These are phyloP conservation scores for Coniochaeta pulveracea DNA, from an alignment of 2,329 filamentous ascomycete species.

Conservation along the genomic window DNA sequence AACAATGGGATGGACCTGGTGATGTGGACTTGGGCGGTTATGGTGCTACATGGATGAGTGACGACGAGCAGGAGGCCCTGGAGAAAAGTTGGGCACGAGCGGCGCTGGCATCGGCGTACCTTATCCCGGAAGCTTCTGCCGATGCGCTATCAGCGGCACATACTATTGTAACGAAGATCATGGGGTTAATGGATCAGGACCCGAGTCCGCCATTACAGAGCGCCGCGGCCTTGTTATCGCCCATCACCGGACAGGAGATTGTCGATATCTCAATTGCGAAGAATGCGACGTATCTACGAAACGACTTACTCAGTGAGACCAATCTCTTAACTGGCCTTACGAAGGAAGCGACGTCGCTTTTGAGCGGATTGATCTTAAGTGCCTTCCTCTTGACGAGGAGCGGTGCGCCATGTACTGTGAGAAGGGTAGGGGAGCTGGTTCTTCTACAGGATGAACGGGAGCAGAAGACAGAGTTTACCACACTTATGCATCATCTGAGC, in stretches of 20 bases:
- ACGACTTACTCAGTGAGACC: constrained; percentile 41
- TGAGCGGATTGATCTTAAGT: constrained; percentile 53
- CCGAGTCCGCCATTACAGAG: constrained; percentile 39
- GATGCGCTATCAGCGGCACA: constrained; percentile 51
- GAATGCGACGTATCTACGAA: constrained; percentile 33
- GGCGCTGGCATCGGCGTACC: constrained; percentile 56
- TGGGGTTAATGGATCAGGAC: constrained; percentile 48
- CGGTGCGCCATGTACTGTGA: constrained; percentile 38
- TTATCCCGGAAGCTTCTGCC: constrained; percentile 46
- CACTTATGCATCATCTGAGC: constrained; percentile 43
- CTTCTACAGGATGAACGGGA: constrained; percentile 53
- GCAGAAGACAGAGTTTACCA: constrained; percentile 47
- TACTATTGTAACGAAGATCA: constrained; percentile 46
- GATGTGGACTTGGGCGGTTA: constrained; percentile 59
- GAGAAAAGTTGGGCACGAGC: constrained; percentile 56
- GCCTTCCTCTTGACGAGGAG: constrained; percentile 42
- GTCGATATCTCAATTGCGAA: constrained; percentile 24
- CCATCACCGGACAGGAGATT: constrained; percentile 20
- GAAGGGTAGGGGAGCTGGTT: constrained; percentile 48
- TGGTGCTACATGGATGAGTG: constrained; percentile 44
- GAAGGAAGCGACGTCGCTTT: constrained; percentile 40
- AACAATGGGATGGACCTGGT: constrained; percentile 62
- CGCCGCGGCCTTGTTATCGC: constrained; percentile 32
- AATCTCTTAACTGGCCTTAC: constrained; percentile 57
- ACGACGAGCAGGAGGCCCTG: constrained; percentile 47